Evolutionary conservation across 306 rosid genomes (phyloP), one percentile per base, ranked within the genome.

Genomic region (Rosa rugosa): DNA sequence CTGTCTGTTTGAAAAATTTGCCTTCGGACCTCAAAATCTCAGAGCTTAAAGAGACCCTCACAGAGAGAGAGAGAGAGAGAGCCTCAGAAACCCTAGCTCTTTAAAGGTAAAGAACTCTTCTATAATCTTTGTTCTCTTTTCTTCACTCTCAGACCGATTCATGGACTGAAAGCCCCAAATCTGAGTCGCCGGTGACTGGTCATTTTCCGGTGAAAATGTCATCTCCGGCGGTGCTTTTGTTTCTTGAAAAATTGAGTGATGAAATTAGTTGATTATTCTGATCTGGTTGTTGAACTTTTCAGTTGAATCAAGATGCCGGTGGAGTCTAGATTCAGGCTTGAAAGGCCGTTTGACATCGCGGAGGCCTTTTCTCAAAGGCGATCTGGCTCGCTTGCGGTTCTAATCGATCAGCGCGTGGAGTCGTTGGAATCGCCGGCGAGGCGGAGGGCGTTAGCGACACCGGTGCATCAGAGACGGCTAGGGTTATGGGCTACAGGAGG

Each of bases 251-350:
- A 1, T 20, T 20, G 62, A 20, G 62, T 18, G 1, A 2, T 31
- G 36, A 31, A 31, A 31, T 53, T 17, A 53, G 10, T 18, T 53
- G 59, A 17, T 16, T 62, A 0, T 5, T 27, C 20, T 27, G 65
- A 2, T 60, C 7, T 60, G 16, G 2, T 0, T 27, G 31, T 27
- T 17, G 13, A 12, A 18, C n/a, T 16, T 18, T 77, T 16, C 71
- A 69, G 79, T 69, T 67, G 44, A 76, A 75, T 71, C 46, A 23
- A 17, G 38, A 81, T n/a, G 68, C 92, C 91, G 97, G 86, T 92
- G 16, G 92, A 92, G 76, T 75, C 97, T 11, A 73, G 95, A 23
- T 97, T 91, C 79, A 75, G 99, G 4, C 72, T 89, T n/a, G 22
- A 71, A 1, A 81, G 84, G 71, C 77, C 86, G 2, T 77, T 86